Conservation (phyloP, 2,329 filamentous ascomycete genomes). For the Albifimbria verrucaria region DNA sequence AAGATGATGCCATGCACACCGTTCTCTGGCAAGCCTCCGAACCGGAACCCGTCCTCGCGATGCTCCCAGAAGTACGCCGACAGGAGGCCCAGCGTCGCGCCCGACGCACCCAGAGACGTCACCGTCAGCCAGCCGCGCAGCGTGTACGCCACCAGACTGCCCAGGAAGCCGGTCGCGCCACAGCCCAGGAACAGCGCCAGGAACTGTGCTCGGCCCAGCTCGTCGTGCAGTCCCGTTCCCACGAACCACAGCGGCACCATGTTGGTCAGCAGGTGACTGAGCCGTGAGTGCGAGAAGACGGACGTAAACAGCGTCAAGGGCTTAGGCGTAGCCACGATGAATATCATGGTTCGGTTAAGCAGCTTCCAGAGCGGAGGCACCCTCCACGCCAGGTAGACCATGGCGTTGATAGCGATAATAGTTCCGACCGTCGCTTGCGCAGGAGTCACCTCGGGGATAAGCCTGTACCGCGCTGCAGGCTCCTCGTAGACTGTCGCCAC, state of each 20-base stretch:
- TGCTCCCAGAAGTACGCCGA: constrained; percentile 62
- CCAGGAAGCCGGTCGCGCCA: constrained; percentile 56
- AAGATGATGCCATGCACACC: constrained; percentile 54
- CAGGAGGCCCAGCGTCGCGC: constrained; percentile 58
- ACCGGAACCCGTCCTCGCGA: constrained; percentile 51
- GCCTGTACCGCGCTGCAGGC: constrained; percentile 45
- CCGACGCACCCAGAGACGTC: constrained; percentile 65
- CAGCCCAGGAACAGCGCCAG: constrained; percentile 62
- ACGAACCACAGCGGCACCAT: constrained; percentile 64
- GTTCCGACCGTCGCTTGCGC: constrained; percentile 61
- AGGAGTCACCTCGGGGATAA: constrained; percentile 60
- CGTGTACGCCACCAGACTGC: constrained; percentile 51
- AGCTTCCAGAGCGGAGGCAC: constrained; percentile 61
- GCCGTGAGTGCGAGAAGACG: constrained; percentile 65
- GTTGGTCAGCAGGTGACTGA: constrained; percentile 61
- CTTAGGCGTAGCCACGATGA: constrained; percentile 62
- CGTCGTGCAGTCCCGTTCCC: constrained; percentile 65
- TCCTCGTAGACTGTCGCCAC: constrained; percentile 51
- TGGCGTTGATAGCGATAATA: constrained; percentile 58
- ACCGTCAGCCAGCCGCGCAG: constrained; percentile 41
- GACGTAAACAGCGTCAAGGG: constrained; percentile 60
- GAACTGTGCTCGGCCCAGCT: constrained; percentile 66
- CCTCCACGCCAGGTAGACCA: constrained; percentile 58
- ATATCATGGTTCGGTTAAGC: constrained; percentile 66
- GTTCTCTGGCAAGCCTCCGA: constrained; percentile 56